Base-by-base conservation (phyloP, 352 stramenopile genomes). In the Pythium aquatile region DNA sequence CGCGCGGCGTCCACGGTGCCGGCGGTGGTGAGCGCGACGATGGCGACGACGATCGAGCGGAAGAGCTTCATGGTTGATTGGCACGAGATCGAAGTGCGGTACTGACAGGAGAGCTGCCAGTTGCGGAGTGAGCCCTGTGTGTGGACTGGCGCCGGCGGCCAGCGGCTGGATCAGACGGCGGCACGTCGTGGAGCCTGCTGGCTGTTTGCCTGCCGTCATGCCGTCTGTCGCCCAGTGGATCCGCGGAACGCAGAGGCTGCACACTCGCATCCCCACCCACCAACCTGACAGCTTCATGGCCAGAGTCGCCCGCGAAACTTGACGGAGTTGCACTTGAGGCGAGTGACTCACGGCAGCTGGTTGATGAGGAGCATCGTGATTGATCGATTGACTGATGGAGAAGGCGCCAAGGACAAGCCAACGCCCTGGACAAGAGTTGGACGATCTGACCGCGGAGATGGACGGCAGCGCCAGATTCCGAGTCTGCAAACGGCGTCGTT, bases 61-160 rank as follows among this genome's bases (percentile, higher is more conserved):
- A 77, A 70, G 56, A 77, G 55, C 67, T 77, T 74, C 70, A 77
- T 77, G 24, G 24, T 55, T 16, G 16, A 17, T 17, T 35, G 30
- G 35, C 20, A 20, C 32, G 51, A n/a, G 61, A 35, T 8, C 24
- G 29, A 33, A 49, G 14, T 28, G 61, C 29, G 10, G 55, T 57
- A 61, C 54, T 62, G 53, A 48, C 61, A 57, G 54, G 5, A 37
- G 40, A 56, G 35, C 61, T 68, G 64, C 52, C 53, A 59, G n/a
- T 59, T 47, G 44, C 44, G 44, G 44, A 51, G 44, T 51, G 44
- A 51, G 44, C 44, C 17, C 16, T 6, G n/a, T 2, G 44, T 5
- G n/a, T 29, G 44, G 44, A 47, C 39, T 24, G 39, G 39, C n/a
- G 44, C 4, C 16, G 40, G 9, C 40, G 13, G 14, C 40, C 7